Evolutionary conservation across 1,139 yeast species (phyloP), one percentile per base, ranked within the genome.

Genomic region (Pichia terricola): DNA sequence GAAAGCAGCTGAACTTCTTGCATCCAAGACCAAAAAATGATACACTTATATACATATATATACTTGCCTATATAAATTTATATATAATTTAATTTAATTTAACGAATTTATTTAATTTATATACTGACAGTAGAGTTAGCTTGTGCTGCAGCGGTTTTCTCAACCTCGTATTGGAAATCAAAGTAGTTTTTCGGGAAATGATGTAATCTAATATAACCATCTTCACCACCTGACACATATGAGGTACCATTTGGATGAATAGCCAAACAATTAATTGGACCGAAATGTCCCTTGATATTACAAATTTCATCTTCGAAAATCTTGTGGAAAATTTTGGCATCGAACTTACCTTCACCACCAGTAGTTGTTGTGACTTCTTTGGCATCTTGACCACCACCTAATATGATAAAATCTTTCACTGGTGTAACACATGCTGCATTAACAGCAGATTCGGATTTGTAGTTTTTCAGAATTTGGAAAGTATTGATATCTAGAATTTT

Each of bases 301-400:
- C 98, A 98, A 57, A 91, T 81, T 65, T 89, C 97, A 62, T 91
- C 97, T 64, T 83, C 83, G 64, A 89, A 91, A 49, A 91, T 77
- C 70, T 91, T 91, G 68, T 94, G 97, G 69, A 82, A 88, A 65
- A 91, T 85, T 68, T 96, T 79, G 38, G 97, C 94, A 69, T 91
- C 98, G 66, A 91, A 91, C 63, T 87, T 87, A 70, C 98, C 98
- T 66, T 91, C 96, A 44, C 85, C 76, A 51, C 94, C 83, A 40
- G 94, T 78, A 37, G 97, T 88, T 30, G 97, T 91, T 40, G 99
- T 91, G 63, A 91, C 99, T 65, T 89, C 94, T 67, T 89, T 79
- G 37, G 98, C 98, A 63, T 89, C 97, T 72, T 91, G 98, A 78
- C 99, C 99, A 68, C 99, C 99, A 45, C 98, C 98, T 53, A 94